Percentiles rank a stretch among this genome's conserved stretches.
Conservation (phyloP, 345 rosid genomes). For the Physaria fendleri region DNA sequence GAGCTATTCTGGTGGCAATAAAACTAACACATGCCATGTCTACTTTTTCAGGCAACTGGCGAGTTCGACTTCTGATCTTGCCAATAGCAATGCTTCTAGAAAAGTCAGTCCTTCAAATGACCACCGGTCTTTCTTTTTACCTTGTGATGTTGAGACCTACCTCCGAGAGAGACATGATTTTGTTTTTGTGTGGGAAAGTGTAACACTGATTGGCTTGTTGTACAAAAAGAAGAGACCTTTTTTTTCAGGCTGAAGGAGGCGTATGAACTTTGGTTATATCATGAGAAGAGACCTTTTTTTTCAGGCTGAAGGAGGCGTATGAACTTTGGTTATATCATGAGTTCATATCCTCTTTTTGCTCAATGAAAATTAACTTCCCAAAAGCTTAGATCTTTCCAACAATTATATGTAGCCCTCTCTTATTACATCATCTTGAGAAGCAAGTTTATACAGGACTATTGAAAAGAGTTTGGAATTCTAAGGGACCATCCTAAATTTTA, state of each 20-base stretch:
- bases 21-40: background rate
- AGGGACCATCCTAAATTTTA: background rate
- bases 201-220: slow-evolving; percentile 44
- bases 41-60: slow-evolving; percentile 68
- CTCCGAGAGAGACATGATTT: slow-evolving; percentile 26
- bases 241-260: slow-evolving; percentile 27
- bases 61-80: slow-evolving; percentile 80
- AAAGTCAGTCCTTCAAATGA: slow-evolving; percentile 19
- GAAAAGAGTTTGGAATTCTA: background rate
- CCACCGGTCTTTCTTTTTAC: slow-evolving; percentile 19
- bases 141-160: slow-evolving; percentile 24
- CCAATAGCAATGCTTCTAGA: slow-evolving; percentile 1
- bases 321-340: slow-evolving; percentile 26
- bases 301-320: slow-evolving; percentile 12
- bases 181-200: slow-evolving; percentile 20
- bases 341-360: background rate
- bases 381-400: background rate
- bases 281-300: slow-evolving; percentile 45
- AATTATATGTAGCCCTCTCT: background rate
- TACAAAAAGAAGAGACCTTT: slow-evolving; percentile 56
- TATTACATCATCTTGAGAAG: slow-evolving; percentile 1
- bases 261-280: slow-evolving; percentile 41
- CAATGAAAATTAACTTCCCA: background rate
- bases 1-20: slow-evolving; percentile 5
- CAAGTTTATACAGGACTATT: background rate